These are phyloP conservation scores for Pulveroboletus sp. DNA, from an alignment of 768 basidiomycete species.

Conservation along the genomic window DNA sequence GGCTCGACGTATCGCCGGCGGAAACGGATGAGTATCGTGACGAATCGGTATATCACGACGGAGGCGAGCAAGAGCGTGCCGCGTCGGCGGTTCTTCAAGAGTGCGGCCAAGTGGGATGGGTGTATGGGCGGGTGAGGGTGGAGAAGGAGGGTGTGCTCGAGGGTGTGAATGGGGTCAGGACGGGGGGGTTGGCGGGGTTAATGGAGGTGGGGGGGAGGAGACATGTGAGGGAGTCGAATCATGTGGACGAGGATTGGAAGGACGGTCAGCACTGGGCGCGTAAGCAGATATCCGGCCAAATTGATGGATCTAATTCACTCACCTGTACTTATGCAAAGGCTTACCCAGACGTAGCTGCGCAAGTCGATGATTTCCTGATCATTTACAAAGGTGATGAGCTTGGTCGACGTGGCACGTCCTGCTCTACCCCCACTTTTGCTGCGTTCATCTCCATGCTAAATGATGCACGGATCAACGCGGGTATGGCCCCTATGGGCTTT, in stretches of 20 bases:
- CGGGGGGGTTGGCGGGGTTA: slow-evolving; percentile 18
- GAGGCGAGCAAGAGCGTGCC: slow-evolving; percentile 30
- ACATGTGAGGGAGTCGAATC: slow-evolving; percentile 8
- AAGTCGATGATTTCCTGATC: no score
- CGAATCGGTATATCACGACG: slow-evolving; percentile 55
- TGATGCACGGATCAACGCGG: no score
- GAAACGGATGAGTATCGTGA: slow-evolving; percentile 69
- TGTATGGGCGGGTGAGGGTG: slow-evolving; percentile 21
- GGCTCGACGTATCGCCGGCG: slow-evolving; percentile 34
- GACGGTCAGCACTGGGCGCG: no score
- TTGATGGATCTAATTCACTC: no score
- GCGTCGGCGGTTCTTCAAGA: slow-evolving; percentile 61
- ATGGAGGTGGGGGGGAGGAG: slow-evolving; percentile 26
- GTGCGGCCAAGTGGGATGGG: slow-evolving; percentile 37
- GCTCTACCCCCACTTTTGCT: no score
- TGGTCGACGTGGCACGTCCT: no score
- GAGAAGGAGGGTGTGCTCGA: slow-evolving; percentile 25
- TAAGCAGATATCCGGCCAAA: no score
- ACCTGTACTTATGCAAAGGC: no score
- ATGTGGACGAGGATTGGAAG: slow-evolving; percentile 33
- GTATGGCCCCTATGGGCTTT: no score
- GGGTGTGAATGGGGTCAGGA: slow-evolving; percentile 7
- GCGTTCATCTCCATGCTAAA: no score
- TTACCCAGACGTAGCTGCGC: no score
- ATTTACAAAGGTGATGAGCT: no score